Conservation (phyloP, 2,329 filamentous ascomycete species). For the Cladosporium sp. region DNA sequence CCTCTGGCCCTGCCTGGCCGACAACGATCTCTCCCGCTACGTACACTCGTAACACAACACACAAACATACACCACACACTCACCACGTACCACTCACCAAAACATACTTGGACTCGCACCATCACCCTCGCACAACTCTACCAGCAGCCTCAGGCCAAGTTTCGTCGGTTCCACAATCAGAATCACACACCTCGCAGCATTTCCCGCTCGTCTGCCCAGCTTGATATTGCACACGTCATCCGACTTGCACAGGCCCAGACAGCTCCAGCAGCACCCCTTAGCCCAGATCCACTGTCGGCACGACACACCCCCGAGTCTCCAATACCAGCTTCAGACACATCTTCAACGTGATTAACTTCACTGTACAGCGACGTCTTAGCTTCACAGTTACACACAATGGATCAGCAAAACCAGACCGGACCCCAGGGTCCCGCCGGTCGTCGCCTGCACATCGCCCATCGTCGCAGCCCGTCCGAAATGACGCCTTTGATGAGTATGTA, state of each 20-base stretch:
- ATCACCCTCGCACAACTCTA: constrained; percentile 15
- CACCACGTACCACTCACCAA: background rate
- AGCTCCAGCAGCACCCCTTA: constrained; percentile 2
- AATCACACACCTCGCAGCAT: constrained; percentile 1
- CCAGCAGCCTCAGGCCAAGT: constrained; percentile 16
- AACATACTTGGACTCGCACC: constrained; percentile 14
- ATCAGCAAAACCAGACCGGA: constrained; percentile 14
- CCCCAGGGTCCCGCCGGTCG: constrained; percentile 56
- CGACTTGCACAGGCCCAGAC: background rate
- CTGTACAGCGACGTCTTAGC: background rate
- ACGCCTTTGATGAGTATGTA: constrained; percentile 96
- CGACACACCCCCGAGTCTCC: background rate
- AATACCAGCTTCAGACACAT: background rate
- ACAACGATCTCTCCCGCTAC: constrained; percentile 16
- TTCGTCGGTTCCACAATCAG: background rate
- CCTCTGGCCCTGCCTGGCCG: constrained; percentile 3
- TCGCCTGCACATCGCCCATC: constrained; percentile 94
- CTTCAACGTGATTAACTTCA: constrained; percentile 3
- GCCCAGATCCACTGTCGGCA: background rate
- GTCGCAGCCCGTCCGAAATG: constrained; percentile 93
- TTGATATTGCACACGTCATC: constrained; percentile 13
- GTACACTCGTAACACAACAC: background rate
- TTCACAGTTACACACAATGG: constrained; percentile 15
- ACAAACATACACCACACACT: constrained; percentile 3
- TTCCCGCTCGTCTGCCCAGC: constrained; percentile 1